Base-by-base conservation (phyloP, 257 asterid genomes). In the Asclepias syriaca region DNA sequence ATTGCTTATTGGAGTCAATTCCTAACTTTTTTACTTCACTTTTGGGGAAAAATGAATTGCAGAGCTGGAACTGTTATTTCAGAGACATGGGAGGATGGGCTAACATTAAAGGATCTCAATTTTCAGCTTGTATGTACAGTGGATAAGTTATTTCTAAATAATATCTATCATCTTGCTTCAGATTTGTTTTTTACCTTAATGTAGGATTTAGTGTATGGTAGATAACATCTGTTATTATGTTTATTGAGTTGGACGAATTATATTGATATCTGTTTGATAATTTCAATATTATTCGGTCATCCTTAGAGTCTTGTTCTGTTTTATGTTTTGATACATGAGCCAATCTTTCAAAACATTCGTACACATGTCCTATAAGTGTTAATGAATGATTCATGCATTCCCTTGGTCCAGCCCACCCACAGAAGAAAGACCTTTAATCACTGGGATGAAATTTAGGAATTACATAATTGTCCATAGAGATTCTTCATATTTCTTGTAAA, bases 51-150 rank as follows among this genome's bases (percentile, higher is more conserved):
- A 63, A 77, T 80, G 76, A 70, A 82, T 76, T 81, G 82, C 87
- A 95, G 99, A 83, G 92, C 97, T 81, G 99, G 98, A 70, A 92
- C 97, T 2, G 78, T 95, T 72, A 87, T 95, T 80, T 90, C 99
- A 72, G 99, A 95, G 88, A 90, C 98, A 19, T 95, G 99, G 99
- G 99, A 95, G 88, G 99, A 95, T 75, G 98, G 98, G 61, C 97
- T 89, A 80, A 88, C 86, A 55, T 77, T 95, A 73, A 92, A 95
- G 84, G 99, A 95, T 85, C 90, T 95, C 79, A 95, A 92, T 85
- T 81, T 86, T 77, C 98, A 92, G 71, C 98, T 95, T 74, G 99
- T 95, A 88, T 74, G 96, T 75, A 50, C 22, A 56, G 29, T 56
- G 61, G 61, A 56, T 10, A 56, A 6, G 11, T 56, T 56, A n/a